phyloP scores from a whole-genome alignment of 257 asterid species.

The Capsicum baccatum region DNA sequence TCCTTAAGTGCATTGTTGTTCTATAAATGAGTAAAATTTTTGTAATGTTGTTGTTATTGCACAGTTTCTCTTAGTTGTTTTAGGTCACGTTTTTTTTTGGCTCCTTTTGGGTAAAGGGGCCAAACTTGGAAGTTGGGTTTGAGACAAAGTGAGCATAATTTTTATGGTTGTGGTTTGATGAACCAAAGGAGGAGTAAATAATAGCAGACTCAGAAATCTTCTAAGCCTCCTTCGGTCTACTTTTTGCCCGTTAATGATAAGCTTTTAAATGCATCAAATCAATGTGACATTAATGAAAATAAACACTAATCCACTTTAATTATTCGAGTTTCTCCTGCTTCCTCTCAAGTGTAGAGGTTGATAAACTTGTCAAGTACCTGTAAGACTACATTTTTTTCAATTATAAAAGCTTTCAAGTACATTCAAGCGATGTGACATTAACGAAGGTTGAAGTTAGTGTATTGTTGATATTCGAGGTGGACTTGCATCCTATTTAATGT shows the following conservation, averaged over 20 bases:
- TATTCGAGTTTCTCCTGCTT: background rate
- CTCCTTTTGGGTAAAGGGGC: background rate
- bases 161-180: background rate
- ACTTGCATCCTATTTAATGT: background rate
- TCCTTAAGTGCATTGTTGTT: background rate
- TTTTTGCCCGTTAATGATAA: background rate
- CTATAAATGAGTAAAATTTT: background rate
- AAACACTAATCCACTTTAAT: background rate
- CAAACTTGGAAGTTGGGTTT: background rate
- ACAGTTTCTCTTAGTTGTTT: background rate
- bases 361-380: background rate
- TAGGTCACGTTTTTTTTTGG: background rate
- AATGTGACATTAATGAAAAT: background rate
- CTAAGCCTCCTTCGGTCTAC: slow-evolving; percentile 10
- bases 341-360: background rate
- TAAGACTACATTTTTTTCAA: background rate
- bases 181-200: background rate
- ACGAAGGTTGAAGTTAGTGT: slow-evolving; percentile 13
- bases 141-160: slow-evolving; percentile 18
- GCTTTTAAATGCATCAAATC: background rate
- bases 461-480: background rate
- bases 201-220: background rate
- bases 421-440: background rate
- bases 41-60: background rate
- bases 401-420: background rate